Base-by-base conservation (phyloP, 2,329 filamentous ascomycete species). In the Fusarium armeniacum region DNA sequence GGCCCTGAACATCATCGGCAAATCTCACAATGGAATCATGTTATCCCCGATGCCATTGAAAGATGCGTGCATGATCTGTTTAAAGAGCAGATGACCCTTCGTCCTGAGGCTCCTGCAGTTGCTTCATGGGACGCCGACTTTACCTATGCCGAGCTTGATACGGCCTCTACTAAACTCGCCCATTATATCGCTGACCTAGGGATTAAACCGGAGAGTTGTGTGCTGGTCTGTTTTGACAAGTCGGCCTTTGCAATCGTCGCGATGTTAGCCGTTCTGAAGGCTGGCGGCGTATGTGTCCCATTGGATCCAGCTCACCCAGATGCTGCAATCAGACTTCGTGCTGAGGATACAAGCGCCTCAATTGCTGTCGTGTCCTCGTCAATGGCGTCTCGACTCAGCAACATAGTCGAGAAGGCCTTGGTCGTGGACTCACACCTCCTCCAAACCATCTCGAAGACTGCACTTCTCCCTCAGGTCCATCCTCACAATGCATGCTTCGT, bases 281-380 rank as follows among this genome's bases (percentile, higher is more conserved):
- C 68, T 16, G 70, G 70, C 2, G 70, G 70, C 3, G 62, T 36
- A 1, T 62, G 60, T 10, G 67, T 73, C 0, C 68, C 68, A 1
- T 6, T 73, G 1, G 66, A 70, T 20, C 63, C 70, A 44, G 56
- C 67, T 0, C 67, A 75, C n/a, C 73, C 73, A 0, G 71, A 73
- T 5, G 53, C 70, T 11, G 72, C 69, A 0, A 44, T 67, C 2
- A 50, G 57, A 30, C 41, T 69, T 26, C 65, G 65, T 1, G 38
- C 15, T 10, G 36, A 69, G 2, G 69, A 71, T 3, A 74, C 72
- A 3, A 26, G 51, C 0, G 52, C 72, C 2, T 38, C 45, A 7
- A 33, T 74, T 1, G 70, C 69, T 5, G 47, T 74, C 0, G 66
- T 71, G 0, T 40, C 72, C 0, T 65, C 69, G 15, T 53, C 57